These are phyloP conservation scores for Talaromyces sp. DNA, from an alignment of 2,329 filamentous ascomycete genomes.

Conservation along the genomic window DNA sequence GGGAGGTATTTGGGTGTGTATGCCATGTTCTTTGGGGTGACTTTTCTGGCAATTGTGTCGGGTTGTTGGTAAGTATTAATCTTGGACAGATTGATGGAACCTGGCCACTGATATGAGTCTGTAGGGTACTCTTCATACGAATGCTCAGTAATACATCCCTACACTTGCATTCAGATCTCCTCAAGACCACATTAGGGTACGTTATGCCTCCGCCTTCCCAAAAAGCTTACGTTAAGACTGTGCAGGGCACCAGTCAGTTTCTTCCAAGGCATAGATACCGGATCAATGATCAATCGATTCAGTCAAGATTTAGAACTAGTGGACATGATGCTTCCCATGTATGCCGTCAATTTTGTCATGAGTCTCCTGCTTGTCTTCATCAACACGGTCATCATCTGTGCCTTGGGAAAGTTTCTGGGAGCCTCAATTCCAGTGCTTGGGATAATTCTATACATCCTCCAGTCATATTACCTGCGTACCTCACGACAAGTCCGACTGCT, in stretches of 20 bases:
- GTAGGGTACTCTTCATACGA: neutral
- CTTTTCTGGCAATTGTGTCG: neutral
- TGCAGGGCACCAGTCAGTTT: conserved; percentile 7
- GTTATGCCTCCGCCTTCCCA: neutral
- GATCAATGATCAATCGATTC: conserved; percentile 15
- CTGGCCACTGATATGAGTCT: neutral
- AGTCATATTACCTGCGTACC: conserved; percentile 58
- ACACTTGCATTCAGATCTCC: neutral
- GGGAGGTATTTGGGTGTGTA: conserved; percentile 9
- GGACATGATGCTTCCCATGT: conserved; percentile 42
- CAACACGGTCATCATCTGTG: conserved; percentile 49
- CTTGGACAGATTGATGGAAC: neutral
- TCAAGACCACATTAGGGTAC: neutral
- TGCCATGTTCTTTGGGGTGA: neutral
- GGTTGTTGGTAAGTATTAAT: conserved; percentile 1
- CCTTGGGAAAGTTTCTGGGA: conserved; percentile 47
- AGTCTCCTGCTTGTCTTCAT: conserved; percentile 32
- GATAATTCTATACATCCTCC: conserved; percentile 48
- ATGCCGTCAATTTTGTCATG: conserved; percentile 1
- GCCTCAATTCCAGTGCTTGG: conserved; percentile 49
- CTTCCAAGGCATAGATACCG: conserved; percentile 9
- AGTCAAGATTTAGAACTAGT: conserved; percentile 47
- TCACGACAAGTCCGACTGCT: conserved; percentile 59
- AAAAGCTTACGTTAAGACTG: neutral
- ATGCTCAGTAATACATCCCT: neutral